Percentiles rank a stretch among this genome's conserved stretches.
Conservation (phyloP, 768 basidiomycete species). For the Cyclocybe cylindracea region DNA sequence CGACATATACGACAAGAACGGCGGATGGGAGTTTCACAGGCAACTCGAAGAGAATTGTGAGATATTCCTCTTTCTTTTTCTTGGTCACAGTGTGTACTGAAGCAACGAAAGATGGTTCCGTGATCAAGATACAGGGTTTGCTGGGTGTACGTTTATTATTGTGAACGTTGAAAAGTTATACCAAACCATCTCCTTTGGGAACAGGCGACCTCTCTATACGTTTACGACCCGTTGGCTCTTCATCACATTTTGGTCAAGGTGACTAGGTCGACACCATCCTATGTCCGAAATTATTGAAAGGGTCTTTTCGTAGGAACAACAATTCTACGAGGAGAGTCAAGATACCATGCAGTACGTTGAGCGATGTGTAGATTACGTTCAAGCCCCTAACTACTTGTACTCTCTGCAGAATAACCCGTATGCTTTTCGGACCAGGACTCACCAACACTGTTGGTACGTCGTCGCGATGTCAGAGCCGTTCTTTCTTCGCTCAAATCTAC, state of each 20-base stretch:
- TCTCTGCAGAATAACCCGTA: conserved; percentile 10
- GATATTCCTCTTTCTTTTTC: no score
- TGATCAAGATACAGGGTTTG: conserved; percentile 30
- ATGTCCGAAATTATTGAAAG: neutral
- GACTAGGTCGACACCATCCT: neutral
- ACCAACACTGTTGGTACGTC: conserved; percentile 21
- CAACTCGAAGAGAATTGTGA: no score
- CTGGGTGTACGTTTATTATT: conserved; percentile 28
- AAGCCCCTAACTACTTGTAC: neutral
- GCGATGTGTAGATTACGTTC: neutral
- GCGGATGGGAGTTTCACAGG: no score
- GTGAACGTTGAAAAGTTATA: neutral
- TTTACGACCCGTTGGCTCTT: conserved; percentile 46
- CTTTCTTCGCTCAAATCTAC: neutral
- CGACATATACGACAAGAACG: no score
- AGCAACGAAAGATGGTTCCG: conserved; percentile 23
- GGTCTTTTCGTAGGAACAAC: conserved; percentile 24
- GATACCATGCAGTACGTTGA: conserved; percentile 25
- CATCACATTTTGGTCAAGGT: conserved; percentile 46
- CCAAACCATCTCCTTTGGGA: no score
- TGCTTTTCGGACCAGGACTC: conserved; percentile 25
- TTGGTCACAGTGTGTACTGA: neutral
- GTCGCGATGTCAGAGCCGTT: neutral
- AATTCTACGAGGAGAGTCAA: conserved; percentile 28
- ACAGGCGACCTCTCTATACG: conserved; percentile 35